Percentiles rank a stretch among this genome's conserved stretches.
Evolutionary conservation across 345 rosid genomes (phyloP).

Genomic region (Gynandropsis gynandra): DNA sequence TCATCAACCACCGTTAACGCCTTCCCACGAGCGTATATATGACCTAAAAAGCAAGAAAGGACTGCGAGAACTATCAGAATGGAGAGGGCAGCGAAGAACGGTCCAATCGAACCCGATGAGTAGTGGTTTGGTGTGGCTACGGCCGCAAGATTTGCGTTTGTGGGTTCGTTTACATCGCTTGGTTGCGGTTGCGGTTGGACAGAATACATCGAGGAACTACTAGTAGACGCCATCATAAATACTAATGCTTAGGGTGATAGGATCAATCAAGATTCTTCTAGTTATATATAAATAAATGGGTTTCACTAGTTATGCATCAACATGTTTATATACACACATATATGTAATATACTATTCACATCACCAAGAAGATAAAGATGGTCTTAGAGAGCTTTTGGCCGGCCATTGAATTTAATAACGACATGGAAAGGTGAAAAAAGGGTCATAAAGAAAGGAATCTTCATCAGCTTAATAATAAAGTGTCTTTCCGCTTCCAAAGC

Average conservation of each 20-base stretch:
- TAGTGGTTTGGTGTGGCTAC: constrained; percentile 21
- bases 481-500: constrained; percentile 11
- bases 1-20: constrained; percentile 13
- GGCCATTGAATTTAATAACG: constrained; percentile 20
- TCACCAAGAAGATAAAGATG: background rate
- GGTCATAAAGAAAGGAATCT: constrained; percentile 6
- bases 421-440: constrained; percentile 31
- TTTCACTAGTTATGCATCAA: constrained; percentile 4
- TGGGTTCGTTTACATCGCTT: constrained; percentile 18
- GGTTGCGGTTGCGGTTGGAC: constrained; percentile 19
- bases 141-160: constrained; percentile 14
- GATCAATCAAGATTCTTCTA: background rate
- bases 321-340: constrained; percentile 16
- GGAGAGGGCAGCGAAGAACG: constrained; percentile 61
- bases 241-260: constrained; percentile 7
- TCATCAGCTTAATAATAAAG: constrained; percentile 23
- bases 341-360: constrained; percentile 5
- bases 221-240: constrained; percentile 15
- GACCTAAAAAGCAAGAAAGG: constrained; percentile 52
- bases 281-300: background rate
- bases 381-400: constrained; percentile 18
- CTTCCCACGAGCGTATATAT: constrained; percentile 33
- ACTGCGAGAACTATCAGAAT: constrained; percentile 43
- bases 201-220: constrained; percentile 22
- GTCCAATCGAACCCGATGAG: constrained; percentile 59